Conservation (phyloP, 768 basidiomycete species). For the Rhizopogon vulgaris region DNA sequence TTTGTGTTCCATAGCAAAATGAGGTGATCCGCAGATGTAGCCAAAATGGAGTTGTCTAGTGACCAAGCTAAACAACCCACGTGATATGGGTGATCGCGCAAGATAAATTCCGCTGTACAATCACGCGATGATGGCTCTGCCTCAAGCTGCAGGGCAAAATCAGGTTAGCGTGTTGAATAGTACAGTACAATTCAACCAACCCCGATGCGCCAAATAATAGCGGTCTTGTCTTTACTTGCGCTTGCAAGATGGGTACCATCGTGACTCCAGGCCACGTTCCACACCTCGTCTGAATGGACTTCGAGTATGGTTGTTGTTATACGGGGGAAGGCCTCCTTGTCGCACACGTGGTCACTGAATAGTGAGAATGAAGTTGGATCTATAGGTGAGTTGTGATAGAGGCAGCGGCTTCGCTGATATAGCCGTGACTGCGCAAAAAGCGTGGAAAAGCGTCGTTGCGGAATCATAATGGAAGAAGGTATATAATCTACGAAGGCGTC, state of each 20-base stretch:
- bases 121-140: constrained; percentile 46
- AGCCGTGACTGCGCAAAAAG: constrained; percentile 80
- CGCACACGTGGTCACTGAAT: constrained; percentile 82
- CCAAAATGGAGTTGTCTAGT: constrained; percentile 73
- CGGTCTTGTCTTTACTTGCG: constrained; percentile 80
- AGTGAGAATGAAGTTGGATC: constrained; percentile 64
- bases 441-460: constrained; percentile 78
- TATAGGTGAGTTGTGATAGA: constrained; percentile 77
- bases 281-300: constrained; percentile 90
- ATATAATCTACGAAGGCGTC: constrained; percentile 61
- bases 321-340: constrained; percentile 75
- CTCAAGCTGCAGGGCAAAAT: constrained; percentile 33
- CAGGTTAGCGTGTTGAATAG: constrained; percentile 8
- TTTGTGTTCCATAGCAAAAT: constrained; percentile 90
- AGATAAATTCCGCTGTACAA: constrained; percentile 50
- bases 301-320: constrained; percentile 80
- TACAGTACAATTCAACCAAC: constrained; percentile 38
- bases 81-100: constrained; percentile 73
- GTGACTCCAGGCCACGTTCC: constrained; percentile 94
- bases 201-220: constrained; percentile 84
- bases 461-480: constrained; percentile 89
- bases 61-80: constrained; percentile 92
- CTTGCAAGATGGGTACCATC: constrained; percentile 81
- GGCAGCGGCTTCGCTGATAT: constrained; percentile 74
- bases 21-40: constrained; percentile 74